These are phyloP conservation scores for Blastobotrys arbuscula DNA, from an alignment of 1,139 yeast species.

Conservation along the genomic window DNA sequence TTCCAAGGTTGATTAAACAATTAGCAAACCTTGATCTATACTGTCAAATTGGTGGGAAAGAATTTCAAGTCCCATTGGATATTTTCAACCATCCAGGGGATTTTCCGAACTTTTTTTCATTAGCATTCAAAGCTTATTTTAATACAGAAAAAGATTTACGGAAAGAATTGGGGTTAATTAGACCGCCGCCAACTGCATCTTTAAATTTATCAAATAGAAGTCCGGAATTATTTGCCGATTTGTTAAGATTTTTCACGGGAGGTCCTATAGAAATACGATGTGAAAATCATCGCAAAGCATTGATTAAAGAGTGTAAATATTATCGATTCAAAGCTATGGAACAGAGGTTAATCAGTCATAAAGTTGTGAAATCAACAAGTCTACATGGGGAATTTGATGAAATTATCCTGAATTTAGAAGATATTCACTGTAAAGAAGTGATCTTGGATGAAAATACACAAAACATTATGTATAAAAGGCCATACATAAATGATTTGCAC, in stretches of 20 bases:
- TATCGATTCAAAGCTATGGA: conserved; percentile 72
- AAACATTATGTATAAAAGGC: conserved; percentile 42
- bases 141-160: conserved; percentile 43
- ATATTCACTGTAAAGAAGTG: conserved; percentile 30
- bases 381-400: conserved; percentile 38
- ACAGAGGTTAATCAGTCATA: conserved; percentile 56
- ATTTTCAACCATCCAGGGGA: conserved; percentile 59
- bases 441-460: conserved; percentile 2
- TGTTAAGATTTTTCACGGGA: conserved; percentile 55
- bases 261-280: conserved; percentile 42
- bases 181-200: conserved; percentile 77
- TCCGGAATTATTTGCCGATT: conserved; percentile 52
- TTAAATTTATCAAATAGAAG: conserved; percentile 49
- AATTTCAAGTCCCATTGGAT: conserved; percentile 54
- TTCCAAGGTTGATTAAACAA: conserved; percentile 49
- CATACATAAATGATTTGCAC: conserved; percentile 47
- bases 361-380: conserved; percentile 39
- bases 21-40: conserved; percentile 53
- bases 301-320: conserved; percentile 67
- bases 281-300: conserved; percentile 50
- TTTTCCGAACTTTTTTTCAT: conserved; percentile 67
- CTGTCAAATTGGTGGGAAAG: conserved; percentile 54
- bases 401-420: conserved; percentile 48
- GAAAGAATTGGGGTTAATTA: conserved; percentile 33
- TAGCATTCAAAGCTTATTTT: conserved; percentile 50